phyloP scores from a whole-genome alignment of 2,329 filamentous ascomycete genomes.

The Sclerotinia spermophila region DNA sequence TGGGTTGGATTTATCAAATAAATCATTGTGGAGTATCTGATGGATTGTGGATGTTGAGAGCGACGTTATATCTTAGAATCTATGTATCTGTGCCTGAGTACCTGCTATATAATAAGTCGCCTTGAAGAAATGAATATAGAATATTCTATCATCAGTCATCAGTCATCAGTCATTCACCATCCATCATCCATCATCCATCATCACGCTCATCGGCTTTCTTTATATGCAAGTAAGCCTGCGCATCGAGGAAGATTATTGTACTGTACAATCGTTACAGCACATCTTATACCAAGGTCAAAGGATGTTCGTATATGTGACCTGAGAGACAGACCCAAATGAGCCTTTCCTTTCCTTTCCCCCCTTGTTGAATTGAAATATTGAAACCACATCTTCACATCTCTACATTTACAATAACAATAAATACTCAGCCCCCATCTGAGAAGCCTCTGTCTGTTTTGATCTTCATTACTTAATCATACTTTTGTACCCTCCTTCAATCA shows the following conservation, averaged over 20 bases:
- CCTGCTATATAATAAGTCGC: neutral
- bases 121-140: neutral
- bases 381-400: neutral
- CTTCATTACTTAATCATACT: neutral
- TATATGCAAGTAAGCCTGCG: conserved; percentile 16
- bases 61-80: no score
- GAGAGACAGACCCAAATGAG: neutral
- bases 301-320: conserved; percentile 14
- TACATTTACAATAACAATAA: no score
- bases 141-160: no score
- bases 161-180: neutral
- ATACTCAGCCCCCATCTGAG: neutral
- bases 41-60: neutral
- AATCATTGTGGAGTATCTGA: neutral
- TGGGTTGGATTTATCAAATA: neutral
- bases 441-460: neutral
- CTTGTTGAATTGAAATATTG: neutral
- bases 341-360: neutral
- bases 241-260: neutral
- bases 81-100: neutral
- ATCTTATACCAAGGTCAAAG: neutral
- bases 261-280: neutral
- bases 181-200: neutral
- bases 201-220: neutral
- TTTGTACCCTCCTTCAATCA: no score